These are phyloP conservation scores for Talaromyces stipitatus DNA, from an alignment of 495 filamentous ascomycete species.

Conservation along the genomic window DNA sequence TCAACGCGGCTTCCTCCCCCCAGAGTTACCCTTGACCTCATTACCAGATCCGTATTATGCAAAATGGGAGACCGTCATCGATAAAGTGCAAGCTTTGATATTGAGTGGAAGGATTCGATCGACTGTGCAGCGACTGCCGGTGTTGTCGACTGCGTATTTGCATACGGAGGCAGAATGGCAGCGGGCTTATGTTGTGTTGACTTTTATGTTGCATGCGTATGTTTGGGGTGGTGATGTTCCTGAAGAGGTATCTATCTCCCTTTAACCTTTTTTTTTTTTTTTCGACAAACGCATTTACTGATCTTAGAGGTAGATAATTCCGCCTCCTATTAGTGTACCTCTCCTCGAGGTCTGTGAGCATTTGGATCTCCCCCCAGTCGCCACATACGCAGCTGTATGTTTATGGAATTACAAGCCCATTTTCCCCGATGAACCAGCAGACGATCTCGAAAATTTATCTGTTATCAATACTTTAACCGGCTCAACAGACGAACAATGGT, in stretches of 20 bases:
- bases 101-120: slow-evolving; percentile 72
- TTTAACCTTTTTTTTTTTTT: background rate
- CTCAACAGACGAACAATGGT: slow-evolving; percentile 95
- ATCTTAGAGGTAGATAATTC: slow-evolving; percentile 57
- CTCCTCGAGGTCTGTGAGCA: slow-evolving; percentile 69
- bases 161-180: slow-evolving; percentile 82
- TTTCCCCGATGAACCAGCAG: slow-evolving; percentile 70
- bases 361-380: slow-evolving; percentile 86
- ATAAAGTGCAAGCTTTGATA: slow-evolving; percentile 81
- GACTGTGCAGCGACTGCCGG: slow-evolving; percentile 68
- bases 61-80: slow-evolving; percentile 79
- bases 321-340: slow-evolving; percentile 75
- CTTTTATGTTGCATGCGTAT: slow-evolving; percentile 85
- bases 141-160: slow-evolving; percentile 74
- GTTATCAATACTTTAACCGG: slow-evolving; percentile 91
- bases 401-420: slow-evolving; percentile 96
- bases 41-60: slow-evolving; percentile 86
- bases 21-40: slow-evolving; percentile 66
- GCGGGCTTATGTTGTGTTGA: slow-evolving; percentile 79
- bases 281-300: background rate
- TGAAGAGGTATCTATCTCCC: slow-evolving; percentile 46
- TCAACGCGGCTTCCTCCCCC: slow-evolving; percentile 80
- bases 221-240: slow-evolving; percentile 90
- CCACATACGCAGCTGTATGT: slow-evolving; percentile 84
- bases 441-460: slow-evolving; percentile 75